Percentiles rank a stretch among this genome's conserved stretches.
Conservation (phyloP, 2,329 filamentous ascomycete species). For the Botrytis sinoallii region DNA sequence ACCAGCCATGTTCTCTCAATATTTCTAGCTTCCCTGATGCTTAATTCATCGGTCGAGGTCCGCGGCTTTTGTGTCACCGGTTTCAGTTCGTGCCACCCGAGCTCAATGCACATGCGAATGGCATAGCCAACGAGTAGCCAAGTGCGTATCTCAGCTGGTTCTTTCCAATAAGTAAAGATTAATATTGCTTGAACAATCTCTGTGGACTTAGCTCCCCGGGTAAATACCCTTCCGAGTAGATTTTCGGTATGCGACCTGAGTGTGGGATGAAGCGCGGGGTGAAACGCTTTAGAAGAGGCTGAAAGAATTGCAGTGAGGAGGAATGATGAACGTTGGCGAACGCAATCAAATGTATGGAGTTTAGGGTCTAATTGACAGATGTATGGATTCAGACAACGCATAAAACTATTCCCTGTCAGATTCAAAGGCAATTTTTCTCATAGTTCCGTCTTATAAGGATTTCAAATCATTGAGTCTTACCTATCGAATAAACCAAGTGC, state of each 20-base stretch:
- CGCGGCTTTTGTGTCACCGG: constrained; percentile 17
- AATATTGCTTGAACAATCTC: constrained; percentile 43
- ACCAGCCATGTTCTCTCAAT: constrained; percentile 42
- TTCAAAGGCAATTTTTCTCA: no score
- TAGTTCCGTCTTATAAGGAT: not conserved
- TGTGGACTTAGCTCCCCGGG: constrained; percentile 39
- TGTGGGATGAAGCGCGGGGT: constrained; percentile 36
- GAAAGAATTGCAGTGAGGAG: constrained; percentile 40
- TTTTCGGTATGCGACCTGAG: constrained; percentile 37
- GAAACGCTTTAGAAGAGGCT: constrained; percentile 40
- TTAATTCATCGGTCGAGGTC: not conserved
- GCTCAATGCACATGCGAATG: constrained; percentile 42
- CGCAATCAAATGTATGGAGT: constrained; percentile 41
- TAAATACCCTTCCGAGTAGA: constrained; percentile 36
- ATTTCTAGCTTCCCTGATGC: constrained; percentile 36
- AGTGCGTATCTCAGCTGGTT: constrained; percentile 42
- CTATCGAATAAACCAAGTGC: constrained; percentile 37
- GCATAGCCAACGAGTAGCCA: constrained; percentile 43
- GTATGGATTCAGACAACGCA: constrained; percentile 42
- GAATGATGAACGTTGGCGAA: constrained; percentile 40
- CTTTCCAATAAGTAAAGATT: constrained; percentile 45
- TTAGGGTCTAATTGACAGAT: constrained; percentile 42
- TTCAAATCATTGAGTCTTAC: constrained; percentile 1
- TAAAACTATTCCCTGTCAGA: constrained; percentile 36
- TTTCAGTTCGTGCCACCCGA: constrained; percentile 40